Evolutionary conservation across 2,329 filamentous ascomycete species (phyloP).

Genomic region (Sclerotinia borealis): DNA sequence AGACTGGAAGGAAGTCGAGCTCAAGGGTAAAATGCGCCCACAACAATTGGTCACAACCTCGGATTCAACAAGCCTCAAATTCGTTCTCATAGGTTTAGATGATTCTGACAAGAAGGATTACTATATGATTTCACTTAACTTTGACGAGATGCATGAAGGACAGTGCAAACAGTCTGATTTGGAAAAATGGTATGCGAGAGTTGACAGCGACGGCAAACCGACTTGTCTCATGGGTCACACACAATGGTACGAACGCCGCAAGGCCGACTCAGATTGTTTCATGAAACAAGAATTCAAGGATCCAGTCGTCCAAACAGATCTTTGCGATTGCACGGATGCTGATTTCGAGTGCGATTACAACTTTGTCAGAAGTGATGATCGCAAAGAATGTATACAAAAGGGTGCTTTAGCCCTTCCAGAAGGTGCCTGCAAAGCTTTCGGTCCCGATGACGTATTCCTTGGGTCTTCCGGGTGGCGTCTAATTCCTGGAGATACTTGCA

Average conservation of each 20-base stretch:
- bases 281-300: constrained; percentile 81
- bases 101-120: constrained; percentile 46
- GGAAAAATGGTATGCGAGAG: constrained; percentile 81
- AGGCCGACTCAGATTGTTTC: constrained; percentile 84
- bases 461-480: constrained; percentile 87
- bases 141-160: constrained; percentile 70
- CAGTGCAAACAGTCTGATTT: constrained; percentile 81
- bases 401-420: constrained; percentile 58
- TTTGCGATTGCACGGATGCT: constrained; percentile 72
- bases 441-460: constrained; percentile 58
- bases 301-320: constrained; percentile 59
- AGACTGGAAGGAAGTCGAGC: constrained; percentile 66
- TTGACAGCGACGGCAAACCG: constrained; percentile 72
- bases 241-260: constrained; percentile 78
- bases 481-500: constrained; percentile 78
- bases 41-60: constrained; percentile 77
- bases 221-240: constrained; percentile 95
- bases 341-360: constrained; percentile 98
- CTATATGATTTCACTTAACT: constrained; percentile 73
- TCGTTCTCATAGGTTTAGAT: constrained; percentile 68
- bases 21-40: constrained; percentile 66
- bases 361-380: constrained; percentile 63
- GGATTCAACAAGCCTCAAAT: constrained; percentile 89
- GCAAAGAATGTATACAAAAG: constrained; percentile 60
- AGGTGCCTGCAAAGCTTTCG: constrained; percentile 58